Conservation (phyloP, 495 filamentous ascomycete species). For the Hypoxylon lienhwacheense region DNA sequence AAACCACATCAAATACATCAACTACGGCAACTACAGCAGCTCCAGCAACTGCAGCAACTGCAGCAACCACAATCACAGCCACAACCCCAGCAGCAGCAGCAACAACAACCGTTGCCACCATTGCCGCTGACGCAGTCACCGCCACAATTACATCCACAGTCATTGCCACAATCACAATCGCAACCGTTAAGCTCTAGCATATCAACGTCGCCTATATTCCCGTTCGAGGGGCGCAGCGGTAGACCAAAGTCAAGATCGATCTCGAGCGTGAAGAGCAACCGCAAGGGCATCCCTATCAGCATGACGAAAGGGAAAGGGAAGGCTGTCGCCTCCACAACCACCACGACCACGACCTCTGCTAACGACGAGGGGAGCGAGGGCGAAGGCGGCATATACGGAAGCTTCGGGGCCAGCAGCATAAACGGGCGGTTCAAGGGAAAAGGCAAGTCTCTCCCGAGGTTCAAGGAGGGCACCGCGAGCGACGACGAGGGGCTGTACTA, state of each 20-base stretch:
- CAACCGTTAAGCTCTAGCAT: no score
- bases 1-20: constrained; percentile 16
- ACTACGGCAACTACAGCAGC: constrained; percentile 1
- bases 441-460: constrained; percentile 49
- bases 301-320: constrained; percentile 46
- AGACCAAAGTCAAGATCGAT: constrained; percentile 34
- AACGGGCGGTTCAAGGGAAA: constrained; percentile 50
- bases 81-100: constrained; percentile 24
- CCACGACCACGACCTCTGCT: no score
- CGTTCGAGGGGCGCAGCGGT: constrained; percentile 20
- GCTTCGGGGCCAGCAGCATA: constrained; percentile 31
- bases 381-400: constrained; percentile 12
- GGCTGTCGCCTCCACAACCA: constrained; percentile 42
- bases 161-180: no score
- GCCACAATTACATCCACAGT: no score
- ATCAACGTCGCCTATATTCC: constrained; percentile 11
- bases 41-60: neutral
- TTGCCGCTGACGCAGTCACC: neutral
- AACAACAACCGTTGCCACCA: neutral
- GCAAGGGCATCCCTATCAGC: constrained; percentile 44
- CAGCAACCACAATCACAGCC: no score
- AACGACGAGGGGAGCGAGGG: constrained; percentile 52
- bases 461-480: constrained; percentile 41
- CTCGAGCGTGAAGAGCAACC: constrained; percentile 57
- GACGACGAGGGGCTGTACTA: constrained; percentile 41